Conservation (phyloP, 306 rosid genomes). For the Ammopiptanthus mongolicus region DNA sequence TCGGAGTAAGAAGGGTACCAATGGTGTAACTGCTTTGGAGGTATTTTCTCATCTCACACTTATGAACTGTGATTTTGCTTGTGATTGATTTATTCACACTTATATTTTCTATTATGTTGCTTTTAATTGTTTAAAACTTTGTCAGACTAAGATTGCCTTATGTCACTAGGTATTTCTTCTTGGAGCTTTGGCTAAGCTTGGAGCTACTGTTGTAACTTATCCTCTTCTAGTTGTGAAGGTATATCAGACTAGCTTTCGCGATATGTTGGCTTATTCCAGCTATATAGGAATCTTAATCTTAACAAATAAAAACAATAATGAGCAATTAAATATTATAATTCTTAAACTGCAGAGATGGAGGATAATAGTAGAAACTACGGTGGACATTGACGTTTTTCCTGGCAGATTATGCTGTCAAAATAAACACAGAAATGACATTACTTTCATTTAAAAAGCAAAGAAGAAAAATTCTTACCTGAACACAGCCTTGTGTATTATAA, state of each 20-base stretch:
- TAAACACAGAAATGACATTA: neutral
- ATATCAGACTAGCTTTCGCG: constrained; percentile 11
- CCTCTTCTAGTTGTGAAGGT: constrained; percentile 97
- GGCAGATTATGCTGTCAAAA: neutral
- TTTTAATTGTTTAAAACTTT: neutral
- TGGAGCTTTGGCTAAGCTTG: constrained; percentile 94
- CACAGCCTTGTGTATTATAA: neutral
- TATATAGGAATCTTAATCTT: neutral
- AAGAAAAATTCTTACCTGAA: neutral
- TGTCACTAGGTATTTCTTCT: constrained; percentile 71
- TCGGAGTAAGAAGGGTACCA: constrained; percentile 33
- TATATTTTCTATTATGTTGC: neutral
- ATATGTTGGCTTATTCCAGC: neutral
- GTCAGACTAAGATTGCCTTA: constrained; percentile 18
- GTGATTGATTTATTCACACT: neutral
- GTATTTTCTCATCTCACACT: constrained; percentile 34
- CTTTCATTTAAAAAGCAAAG: neutral
- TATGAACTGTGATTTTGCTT: neutral
- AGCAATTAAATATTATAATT: neutral
- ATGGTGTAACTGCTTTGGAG: constrained; percentile 72
- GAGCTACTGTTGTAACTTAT: constrained; percentile 91
- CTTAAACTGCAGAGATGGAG: neutral
- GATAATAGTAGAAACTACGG: neutral
- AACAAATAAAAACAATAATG: neutral
- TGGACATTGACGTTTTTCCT: neutral